Base-by-base conservation (phyloP, 2,329 filamentous ascomycete genomes). In the Trichoderma sp. region DNA sequence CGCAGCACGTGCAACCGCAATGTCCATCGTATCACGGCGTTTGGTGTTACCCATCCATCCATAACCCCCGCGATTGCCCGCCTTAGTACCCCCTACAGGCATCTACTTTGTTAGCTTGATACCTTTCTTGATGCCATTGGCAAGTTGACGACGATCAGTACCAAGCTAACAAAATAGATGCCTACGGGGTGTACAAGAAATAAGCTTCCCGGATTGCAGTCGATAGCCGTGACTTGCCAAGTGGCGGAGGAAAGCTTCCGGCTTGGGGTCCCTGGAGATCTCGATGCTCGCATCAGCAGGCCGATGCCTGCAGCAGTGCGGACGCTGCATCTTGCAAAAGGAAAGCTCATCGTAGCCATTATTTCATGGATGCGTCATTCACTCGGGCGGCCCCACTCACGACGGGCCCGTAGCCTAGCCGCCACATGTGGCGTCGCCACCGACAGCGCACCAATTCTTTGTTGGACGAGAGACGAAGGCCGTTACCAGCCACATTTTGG, bases 351-450 rank as follows among this genome's bases (percentile, higher is more conserved):
- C 53, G 72, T 11, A 45, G 65, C 18, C 6, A 63, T 75, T 68
- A 75, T 75, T 53, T 53, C 72, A 75, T 33, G 27, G 35, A 21
- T 69, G 31, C 72, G 65, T 75, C 72, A 75, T 75, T 16, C 33
- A 50, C 4, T n/a, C 59, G 8, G 16, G 53, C 18, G 72, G 65
- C 72, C n/a, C 65, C 62, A 62, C 50, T 24, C 24, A 4, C 4
- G 6, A 38, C 38, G 50, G 29, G 27, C 29, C 60, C n/a, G n/a
- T 16, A n/a, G 27, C 18, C 12, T 21, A 29, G 29, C 35, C 63
- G 63, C 72, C 72, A 69, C 63, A 7, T 33, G 65, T 75, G 72
- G 72, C 72, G 72, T 69, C 64, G n/a, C 65, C 63, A 41, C 35
- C 24, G 11, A 41, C n/a, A 24, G 6, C 60, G 53, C 6, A 7